phyloP scores from a whole-genome alignment of 306 rosid genomes.

The Morella rubra region DNA sequence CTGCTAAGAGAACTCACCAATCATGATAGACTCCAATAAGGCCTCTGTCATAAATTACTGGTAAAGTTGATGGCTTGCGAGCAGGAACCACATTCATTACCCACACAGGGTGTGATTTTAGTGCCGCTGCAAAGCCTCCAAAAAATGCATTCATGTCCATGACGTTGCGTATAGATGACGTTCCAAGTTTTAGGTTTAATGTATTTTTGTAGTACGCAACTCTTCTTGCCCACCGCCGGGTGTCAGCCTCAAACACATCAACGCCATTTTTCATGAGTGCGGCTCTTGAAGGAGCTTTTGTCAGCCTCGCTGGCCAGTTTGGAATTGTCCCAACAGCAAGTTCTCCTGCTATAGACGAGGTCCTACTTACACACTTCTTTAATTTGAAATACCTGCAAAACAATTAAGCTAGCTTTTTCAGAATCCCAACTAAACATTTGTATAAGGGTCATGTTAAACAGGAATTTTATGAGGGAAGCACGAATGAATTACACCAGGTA shows the following conservation, averaged over 20 bases:
- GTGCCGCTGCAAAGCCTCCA: constrained; percentile 97
- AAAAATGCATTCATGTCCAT: constrained; percentile 98
- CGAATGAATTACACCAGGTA: not conserved
- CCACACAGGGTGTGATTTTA: constrained; percentile 84
- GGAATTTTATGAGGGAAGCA: not conserved
- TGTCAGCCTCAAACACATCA: constrained; percentile 87
- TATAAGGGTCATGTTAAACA: constrained; percentile 1
- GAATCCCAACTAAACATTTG: constrained; percentile 20
- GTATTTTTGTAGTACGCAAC: constrained; percentile 69
- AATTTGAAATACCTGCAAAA: constrained; percentile 78
- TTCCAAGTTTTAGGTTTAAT: constrained; percentile 80
- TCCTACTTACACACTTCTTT: constrained; percentile 72
- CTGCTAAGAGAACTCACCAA: constrained; percentile 57
- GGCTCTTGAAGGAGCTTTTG: constrained; percentile 63
- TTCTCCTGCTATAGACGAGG: constrained; percentile 68
- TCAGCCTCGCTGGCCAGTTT: constrained; percentile 90
- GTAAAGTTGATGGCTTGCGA: constrained; percentile 69
- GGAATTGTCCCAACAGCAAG: constrained; percentile 68
- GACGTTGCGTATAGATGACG: constrained; percentile 79
- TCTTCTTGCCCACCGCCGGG: constrained; percentile 86
- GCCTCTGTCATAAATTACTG: constrained; percentile 82
- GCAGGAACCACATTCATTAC: constrained; percentile 94
- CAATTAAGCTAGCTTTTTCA: constrained; percentile 24
- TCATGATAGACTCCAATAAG: constrained; percentile 92
- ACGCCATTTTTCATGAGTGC: constrained; percentile 59